Evolutionary conservation across 2,329 filamentous ascomycete genomes (phyloP).

Genomic region (Sphaerulina musiva): DNA sequence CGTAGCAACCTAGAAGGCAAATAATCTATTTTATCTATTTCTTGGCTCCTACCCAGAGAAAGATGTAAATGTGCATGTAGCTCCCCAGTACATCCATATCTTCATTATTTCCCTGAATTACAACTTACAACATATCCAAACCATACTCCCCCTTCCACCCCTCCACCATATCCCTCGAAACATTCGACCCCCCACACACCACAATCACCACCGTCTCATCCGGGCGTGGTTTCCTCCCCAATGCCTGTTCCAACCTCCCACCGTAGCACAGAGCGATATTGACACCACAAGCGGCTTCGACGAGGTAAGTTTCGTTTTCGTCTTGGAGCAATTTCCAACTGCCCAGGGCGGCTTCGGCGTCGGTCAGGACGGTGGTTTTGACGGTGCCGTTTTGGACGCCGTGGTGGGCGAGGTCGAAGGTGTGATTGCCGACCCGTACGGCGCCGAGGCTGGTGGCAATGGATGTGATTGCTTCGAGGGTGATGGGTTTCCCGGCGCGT

Average conservation of each 20-base stretch:
- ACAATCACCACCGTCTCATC: constrained; percentile 67
- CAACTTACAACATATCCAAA: background rate
- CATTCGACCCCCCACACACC: constrained; percentile 64
- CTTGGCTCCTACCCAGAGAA: too few relatives aligned
- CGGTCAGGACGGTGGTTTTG: constrained; percentile 58
- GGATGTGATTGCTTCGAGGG: constrained; percentile 64
- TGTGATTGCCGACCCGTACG: constrained; percentile 59
- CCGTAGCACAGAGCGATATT: constrained; percentile 64
- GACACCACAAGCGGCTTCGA: constrained; percentile 81
- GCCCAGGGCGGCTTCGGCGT: constrained; percentile 73
- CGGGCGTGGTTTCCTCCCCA: constrained; percentile 47
- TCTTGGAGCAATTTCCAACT: constrained; percentile 74
- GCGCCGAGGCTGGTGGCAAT: constrained; percentile 70
- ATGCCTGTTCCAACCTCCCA: constrained; percentile 51
- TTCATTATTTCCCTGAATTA: background rate
- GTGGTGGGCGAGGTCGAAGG: constrained; percentile 57
- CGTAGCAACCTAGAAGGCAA: too few relatives aligned
- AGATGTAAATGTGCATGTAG: too few relatives aligned
- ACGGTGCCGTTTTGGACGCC: constrained; percentile 41
- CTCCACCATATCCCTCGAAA: constrained; percentile 45
- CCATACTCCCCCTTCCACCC: constrained; percentile 40
- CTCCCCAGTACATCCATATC: too few relatives aligned
- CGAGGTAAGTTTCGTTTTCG: constrained; percentile 58
- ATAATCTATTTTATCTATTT: too few relatives aligned
- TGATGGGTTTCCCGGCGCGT: constrained; percentile 47